phyloP scores from a whole-genome alignment of 2,329 filamentous ascomycete genomes.

The Diaporthe sp. region DNA sequence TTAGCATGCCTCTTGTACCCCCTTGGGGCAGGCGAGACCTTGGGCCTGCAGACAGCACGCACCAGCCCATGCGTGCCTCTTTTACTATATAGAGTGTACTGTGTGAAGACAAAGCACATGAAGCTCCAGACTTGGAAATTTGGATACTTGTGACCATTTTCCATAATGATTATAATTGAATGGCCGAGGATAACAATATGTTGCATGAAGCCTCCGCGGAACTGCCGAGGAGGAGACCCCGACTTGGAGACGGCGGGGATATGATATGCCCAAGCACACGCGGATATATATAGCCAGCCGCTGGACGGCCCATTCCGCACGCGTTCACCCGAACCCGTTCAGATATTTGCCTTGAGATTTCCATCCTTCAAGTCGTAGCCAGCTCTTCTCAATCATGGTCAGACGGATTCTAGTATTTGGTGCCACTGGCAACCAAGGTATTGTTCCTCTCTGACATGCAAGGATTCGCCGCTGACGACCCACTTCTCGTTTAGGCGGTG shows the following conservation, averaged over 20 bases:
- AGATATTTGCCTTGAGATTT: neutral
- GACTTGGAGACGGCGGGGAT: conserved; percentile 20
- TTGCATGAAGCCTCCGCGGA: neutral
- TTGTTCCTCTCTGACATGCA: neutral
- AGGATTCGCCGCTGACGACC: neutral
- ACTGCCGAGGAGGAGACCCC: conserved; percentile 1
- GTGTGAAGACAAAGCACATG: too few relatives aligned
- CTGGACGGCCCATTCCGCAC: neutral
- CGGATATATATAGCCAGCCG: neutral
- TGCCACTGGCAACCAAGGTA: conserved; percentile 39
- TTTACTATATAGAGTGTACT: too few relatives aligned
- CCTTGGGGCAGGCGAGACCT: too few relatives aligned
- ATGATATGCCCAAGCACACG: too few relatives aligned
- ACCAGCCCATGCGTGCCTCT: too few relatives aligned
- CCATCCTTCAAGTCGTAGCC: neutral
- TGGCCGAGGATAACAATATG: too few relatives aligned
- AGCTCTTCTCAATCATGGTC: neutral
- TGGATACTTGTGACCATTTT: too few relatives aligned
- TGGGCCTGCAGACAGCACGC: too few relatives aligned
- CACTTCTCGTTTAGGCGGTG: conserved; percentile 16
- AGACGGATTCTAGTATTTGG: conserved; percentile 33
- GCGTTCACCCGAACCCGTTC: neutral
- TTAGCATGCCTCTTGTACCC: too few relatives aligned
- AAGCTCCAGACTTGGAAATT: too few relatives aligned
- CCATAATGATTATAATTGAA: neutral